Base-by-base conservation (phyloP, 106 monocot genomes). In the Dendrobium huoshanense region DNA sequence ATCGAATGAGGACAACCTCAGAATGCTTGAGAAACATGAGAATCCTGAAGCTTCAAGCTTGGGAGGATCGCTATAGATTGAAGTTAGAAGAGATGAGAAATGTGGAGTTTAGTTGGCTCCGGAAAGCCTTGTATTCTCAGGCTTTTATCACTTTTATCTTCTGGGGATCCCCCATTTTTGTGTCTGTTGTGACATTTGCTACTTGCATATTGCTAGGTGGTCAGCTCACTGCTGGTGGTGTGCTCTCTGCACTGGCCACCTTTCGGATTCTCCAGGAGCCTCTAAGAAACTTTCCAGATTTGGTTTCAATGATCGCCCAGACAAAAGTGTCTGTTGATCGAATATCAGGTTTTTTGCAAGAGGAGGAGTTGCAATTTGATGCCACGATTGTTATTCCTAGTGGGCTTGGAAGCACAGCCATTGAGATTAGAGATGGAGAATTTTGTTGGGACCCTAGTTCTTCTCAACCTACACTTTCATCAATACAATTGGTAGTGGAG, bases 1-100 rank as follows among this genome's bases (percentile, higher is more conserved):
- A 95, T n/a, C 82, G 98, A 54, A 99, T 99, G 98, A 91, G 93
- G 80, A 95, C 87, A 77, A 99, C 98, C n/a, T 88, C 98, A 9
- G 98, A 99, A 73, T 93, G 95, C 68, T 74, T 99, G 75, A 99
- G 79, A 79, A 99, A 95, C 84, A 99, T 99, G 98, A 92, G 98
- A 68, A 91, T 99, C 78, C 78, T 99, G 49, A 99, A 99, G 82
- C 85, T 99, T 56, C 98, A 99, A 44, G 98, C 98, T 17, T 99
- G 98, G 98, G 98, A 99, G 88, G 95, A 93, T 18, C 80, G 93
- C 16, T 93, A 89, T 77, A 78, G 92, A 40, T 37, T 92, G 42
- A 88, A 79, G 77, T 80, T 99, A 10, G 95, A 95, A 77, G 93
- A 99, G 79, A 92, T 99, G 95, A 92, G 98, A 80, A 87, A 83